Evolutionary conservation across 495 filamentous ascomycete species (phyloP), one percentile per base, ranked within the genome.

Genomic region (Neurospora terricola): DNA sequence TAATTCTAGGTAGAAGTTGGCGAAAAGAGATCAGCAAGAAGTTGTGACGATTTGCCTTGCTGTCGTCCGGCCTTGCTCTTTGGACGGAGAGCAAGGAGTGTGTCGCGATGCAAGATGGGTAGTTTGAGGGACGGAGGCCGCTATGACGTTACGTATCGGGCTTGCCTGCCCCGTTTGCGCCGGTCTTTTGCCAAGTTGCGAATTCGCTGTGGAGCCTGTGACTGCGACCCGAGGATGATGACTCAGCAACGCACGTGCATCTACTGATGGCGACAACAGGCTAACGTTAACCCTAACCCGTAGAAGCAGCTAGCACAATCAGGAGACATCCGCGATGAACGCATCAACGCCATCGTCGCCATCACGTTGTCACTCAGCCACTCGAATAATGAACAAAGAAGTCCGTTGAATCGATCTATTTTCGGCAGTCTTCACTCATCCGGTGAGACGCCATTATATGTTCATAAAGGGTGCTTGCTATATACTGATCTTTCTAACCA

Each of bases 21-120:
- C 34, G 21, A n/a, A 38, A 42, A 37, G 36, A n/a, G 38, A 54
- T 74, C 68, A 62, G 73, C 70, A 66, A 72, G 34, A 62, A 72
- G 71, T 36, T 70, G 72, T 75, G 71, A 75, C 73, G 73, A 72
- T 75, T 7, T 7, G 5, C 5, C 48, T 27, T 59, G 48, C 48
- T 59, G 71, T 39, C 16, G 27, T 66, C 48, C 23, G 45, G 9
- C 45, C 45, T 54, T 54, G 45, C 45, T 54, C 43, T 45, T 45
- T 27, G 10, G 5, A 27, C 11, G 21, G 40, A n/a, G 18, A 43
- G 40, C 48, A 59, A 14, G 45, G 10, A 54, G 10, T 5, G 48
- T 59, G 54, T 66, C 54, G 54, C 54, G 54, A 66, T 66, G 27
- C 54, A 66, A 66, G 54, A 66, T 66, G 34, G n/a, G n/a, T n/a